Base-by-base conservation (phyloP, 306 rosid species). In the Inga oerstediana region DNA sequence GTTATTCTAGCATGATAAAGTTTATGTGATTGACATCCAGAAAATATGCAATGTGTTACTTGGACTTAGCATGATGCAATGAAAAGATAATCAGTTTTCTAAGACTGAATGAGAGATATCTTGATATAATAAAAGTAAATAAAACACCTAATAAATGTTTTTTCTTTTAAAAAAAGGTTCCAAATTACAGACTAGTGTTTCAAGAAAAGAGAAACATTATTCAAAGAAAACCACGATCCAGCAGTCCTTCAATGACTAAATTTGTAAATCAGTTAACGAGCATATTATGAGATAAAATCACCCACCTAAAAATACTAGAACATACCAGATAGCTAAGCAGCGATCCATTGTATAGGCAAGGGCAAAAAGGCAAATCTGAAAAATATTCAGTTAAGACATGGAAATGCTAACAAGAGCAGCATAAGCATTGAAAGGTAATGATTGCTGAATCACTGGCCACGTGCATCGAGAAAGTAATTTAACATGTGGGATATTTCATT, bases 271-370 rank as follows among this genome's bases (percentile, higher is more conserved):
- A 81, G 73, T 82, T 59, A 54, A 48, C 56, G 39, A 76, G 64
- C 44, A 41, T 27, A 72, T 54, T 14, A 82, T 48, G 66, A 59
- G 41, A 83, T 19, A 80, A 75, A 88, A 79, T 64, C 39, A 79
- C 92, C 78, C 82, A 94, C 99, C 98, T 85, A 88, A 72, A 81
- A 96, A 92, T 51, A 83, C 87, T 61, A 88, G 84, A 52, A 89
- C 39, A 76, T 92, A 96, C 97, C 97, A 94, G n/a, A 92, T 62
- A 27, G 97, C 91, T 87, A 96, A 83, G 83, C 93, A 86, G 84
- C 91, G 85, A 80, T 96, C 98, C 96, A 96, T 82, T 39, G 91
- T 87, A 56, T 82, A 80, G 87, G 98, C 87, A 66, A 96, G 88
- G 37, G 82, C 89, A 78, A 92, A 79, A 68, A 93, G 91, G 83